phyloP scores from a whole-genome alignment of 106 monocot species.

The Gastrodia elata region DNA sequence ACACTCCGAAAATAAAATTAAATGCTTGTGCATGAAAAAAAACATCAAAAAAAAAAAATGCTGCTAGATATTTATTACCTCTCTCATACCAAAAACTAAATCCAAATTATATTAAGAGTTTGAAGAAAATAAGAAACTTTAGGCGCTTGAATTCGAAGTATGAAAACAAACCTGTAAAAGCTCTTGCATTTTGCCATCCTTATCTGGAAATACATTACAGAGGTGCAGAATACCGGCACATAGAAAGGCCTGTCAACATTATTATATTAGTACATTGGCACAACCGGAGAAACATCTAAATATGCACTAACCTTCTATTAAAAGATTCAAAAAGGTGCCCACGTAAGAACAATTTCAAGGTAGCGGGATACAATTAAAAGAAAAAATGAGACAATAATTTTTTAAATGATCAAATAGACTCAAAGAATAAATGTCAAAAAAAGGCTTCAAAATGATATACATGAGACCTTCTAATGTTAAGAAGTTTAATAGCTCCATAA shows the following conservation, averaged over 20 bases:
- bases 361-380: not conserved
- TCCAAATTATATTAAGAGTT: not conserved
- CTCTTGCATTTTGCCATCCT: conserved; percentile 6
- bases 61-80: not conserved
- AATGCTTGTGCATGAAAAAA: too few relatives aligned
- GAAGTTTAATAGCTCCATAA: too few relatives aligned
- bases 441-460: too few relatives aligned
- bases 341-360: not conserved
- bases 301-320: not conserved
- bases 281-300: not conserved
- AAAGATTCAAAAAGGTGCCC: not conserved
- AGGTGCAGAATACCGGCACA: conserved; percentile 11
- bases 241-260: conserved; percentile 5
- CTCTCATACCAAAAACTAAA: not conserved
- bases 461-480: too few relatives aligned
- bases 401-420: not conserved
- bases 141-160: not conserved
- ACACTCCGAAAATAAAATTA: too few relatives aligned
- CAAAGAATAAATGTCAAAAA: too few relatives aligned
- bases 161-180: conserved; percentile 11
- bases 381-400: not conserved
- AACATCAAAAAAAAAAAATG: not conserved
- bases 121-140: not conserved
- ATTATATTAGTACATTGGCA: not conserved
- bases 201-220: conserved; percentile 9